Conservation (phyloP, 2,329 filamentous ascomycete species). For the Helotiales sp. region DNA sequence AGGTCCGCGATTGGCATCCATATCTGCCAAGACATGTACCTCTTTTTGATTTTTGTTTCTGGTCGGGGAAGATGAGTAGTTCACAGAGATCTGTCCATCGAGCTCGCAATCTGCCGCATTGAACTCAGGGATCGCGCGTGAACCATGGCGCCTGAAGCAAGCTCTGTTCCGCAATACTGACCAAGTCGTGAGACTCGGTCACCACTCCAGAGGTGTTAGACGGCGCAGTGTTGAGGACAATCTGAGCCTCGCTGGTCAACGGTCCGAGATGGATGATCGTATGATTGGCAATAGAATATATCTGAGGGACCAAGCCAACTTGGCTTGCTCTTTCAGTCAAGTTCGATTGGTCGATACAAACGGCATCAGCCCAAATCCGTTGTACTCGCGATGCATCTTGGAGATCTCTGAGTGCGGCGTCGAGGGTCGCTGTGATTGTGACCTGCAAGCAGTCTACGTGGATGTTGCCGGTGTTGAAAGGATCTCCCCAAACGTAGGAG, state of each 20-base stretch:
- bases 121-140: conserved; percentile 32
- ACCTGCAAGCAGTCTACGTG: neutral
- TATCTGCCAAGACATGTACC: conserved; percentile 11
- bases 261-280: conserved; percentile 10
- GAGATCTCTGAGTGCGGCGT: conserved; percentile 4
- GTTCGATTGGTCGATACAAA: conserved; percentile 22
- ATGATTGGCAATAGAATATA: conserved; percentile 13
- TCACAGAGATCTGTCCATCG: conserved; percentile 16
- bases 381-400: neutral
- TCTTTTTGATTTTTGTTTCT: neutral
- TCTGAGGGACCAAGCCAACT: conserved; percentile 14
- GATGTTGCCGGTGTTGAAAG: neutral
- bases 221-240: neutral
- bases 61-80: neutral
- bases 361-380: conserved; percentile 19
- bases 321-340: conserved; percentile 14
- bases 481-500: conserved; percentile 26
- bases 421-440: conserved; percentile 13
- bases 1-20: conserved; percentile 7
- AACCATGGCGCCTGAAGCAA: conserved; percentile 47
- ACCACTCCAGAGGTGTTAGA: conserved; percentile 12
- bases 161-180: neutral
- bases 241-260: neutral
- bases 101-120: conserved; percentile 10
- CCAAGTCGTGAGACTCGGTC: neutral